Percentiles rank a stretch among this genome's conserved stretches.
These are phyloP conservation scores for Podosphaera xanthii DNA, from an alignment of 2,329 filamentous ascomycete genomes.

Conservation along the genomic window DNA sequence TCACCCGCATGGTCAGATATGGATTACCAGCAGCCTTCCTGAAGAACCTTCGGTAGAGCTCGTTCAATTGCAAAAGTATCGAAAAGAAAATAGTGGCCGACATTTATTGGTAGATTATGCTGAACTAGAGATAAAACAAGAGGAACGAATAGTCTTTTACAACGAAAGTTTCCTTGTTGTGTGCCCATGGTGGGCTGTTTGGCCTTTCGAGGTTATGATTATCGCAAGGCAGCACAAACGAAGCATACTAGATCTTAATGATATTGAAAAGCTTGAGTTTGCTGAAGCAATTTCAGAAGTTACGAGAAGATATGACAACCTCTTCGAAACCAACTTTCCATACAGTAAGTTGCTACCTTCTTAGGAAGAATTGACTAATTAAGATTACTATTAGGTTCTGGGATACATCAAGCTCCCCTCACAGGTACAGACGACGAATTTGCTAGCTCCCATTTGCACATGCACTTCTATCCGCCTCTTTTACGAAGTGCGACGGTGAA, in stretches of 20 bases:
- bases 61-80: slow-evolving; percentile 56
- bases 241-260: slow-evolving; percentile 59
- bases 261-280: slow-evolving; percentile 46
- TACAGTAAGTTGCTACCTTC: slow-evolving; percentile 35
- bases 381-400: slow-evolving; percentile 38
- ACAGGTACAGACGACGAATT: slow-evolving; percentile 62
- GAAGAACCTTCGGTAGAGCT: slow-evolving; percentile 74
- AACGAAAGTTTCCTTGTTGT: slow-evolving; percentile 69
- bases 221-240: slow-evolving; percentile 66
- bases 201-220: slow-evolving; percentile 92
- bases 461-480: slow-evolving; percentile 93
- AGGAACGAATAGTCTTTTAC: slow-evolving; percentile 70
- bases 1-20: slow-evolving; percentile 89
- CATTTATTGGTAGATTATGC: slow-evolving; percentile 77
- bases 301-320: slow-evolving; percentile 79
- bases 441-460: slow-evolving; percentile 73
- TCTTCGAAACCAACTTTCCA: slow-evolving; percentile 91
- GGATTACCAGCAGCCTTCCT: slow-evolving; percentile 77
- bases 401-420: slow-evolving; percentile 84
- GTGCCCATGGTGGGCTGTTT: slow-evolving; percentile 93
- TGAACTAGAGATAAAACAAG: slow-evolving; percentile 55
- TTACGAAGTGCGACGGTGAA: slow-evolving; percentile 79
- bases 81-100: slow-evolving; percentile 42
- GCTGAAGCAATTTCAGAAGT: slow-evolving; percentile 75
- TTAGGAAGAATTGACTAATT: background rate